Percentiles rank a stretch among this genome's conserved stretches.
Conservation (phyloP, 164 flowering plant genomes). For the Taxillus chinensis region DNA sequence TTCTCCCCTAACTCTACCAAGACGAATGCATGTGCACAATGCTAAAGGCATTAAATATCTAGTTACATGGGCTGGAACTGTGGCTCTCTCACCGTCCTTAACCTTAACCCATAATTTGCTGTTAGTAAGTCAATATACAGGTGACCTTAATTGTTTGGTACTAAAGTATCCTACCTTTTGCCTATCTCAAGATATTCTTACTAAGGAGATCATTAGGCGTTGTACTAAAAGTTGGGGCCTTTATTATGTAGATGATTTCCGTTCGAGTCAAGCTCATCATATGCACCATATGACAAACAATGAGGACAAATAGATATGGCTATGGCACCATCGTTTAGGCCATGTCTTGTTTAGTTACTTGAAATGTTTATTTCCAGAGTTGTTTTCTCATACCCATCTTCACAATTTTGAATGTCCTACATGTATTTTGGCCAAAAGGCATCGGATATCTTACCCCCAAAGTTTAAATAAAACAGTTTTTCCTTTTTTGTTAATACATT, state of each 20-base stretch:
- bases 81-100: neutral
- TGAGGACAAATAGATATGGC: neutral
- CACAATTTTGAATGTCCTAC: neutral
- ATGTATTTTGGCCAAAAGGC: neutral
- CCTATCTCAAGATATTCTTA: too few relatives aligned
- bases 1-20: neutral
- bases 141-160: too few relatives aligned
- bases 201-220: too few relatives aligned
- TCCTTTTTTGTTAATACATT: neutral
- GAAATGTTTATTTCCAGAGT: neutral
- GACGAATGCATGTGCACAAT: neutral
- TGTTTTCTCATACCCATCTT: neutral
- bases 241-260: slow-evolving; percentile 6
- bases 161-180: too few relatives aligned
- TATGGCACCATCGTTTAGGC: too few relatives aligned
- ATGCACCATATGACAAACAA: neutral
- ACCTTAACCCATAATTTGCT: neutral
- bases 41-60: neutral
- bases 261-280: neutral
- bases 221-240: slow-evolving; percentile 6
- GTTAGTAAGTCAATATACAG: too few relatives aligned
- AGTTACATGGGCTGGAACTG: neutral
- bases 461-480: neutral
- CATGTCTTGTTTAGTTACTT: neutral
- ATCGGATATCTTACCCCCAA: neutral